Evolutionary conservation across 257 asterid species (phyloP).

Genomic region (Ehretia macrophylla): DNA sequence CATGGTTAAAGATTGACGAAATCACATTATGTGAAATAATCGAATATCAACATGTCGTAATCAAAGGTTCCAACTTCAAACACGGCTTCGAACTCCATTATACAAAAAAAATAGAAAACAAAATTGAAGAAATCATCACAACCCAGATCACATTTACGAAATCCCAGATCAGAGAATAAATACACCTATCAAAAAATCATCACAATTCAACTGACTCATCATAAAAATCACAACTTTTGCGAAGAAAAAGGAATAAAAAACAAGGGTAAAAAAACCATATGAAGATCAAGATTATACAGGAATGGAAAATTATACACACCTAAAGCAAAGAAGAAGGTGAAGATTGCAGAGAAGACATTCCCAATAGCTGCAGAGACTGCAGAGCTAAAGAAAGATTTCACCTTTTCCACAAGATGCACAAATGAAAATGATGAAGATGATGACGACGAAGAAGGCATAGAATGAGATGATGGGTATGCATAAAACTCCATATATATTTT

Average conservation of each 20-base stretch:
- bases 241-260: constrained; percentile 7
- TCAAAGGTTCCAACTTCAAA: too few relatives aligned
- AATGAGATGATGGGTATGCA: constrained; percentile 62
- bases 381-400: constrained; percentile 56
- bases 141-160: constrained; percentile 23
- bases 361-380: constrained; percentile 74
- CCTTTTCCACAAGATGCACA: constrained; percentile 48
- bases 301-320: constrained; percentile 32
- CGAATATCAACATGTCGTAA: too few relatives aligned
- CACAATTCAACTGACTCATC: neutral
- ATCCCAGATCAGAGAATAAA: constrained; percentile 17
- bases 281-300: neutral
- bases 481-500: constrained; percentile 61
- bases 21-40: too few relatives aligned
- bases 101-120: too few relatives aligned
- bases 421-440: constrained; percentile 49
- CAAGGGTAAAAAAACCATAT: neutral
- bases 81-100: too few relatives aligned
- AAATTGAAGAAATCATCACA: constrained; percentile 7
- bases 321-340: constrained; percentile 86
- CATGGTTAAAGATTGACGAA: neutral
- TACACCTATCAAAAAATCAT: constrained; percentile 15
- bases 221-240: constrained; percentile 13
- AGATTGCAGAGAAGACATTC: constrained; percentile 80
- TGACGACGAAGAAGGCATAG: constrained; percentile 54